Evolutionary conservation across 148 eudicot species (phyloP), one percentile per base, ranked within the genome.

Genomic region (Mesembryanthemum crystallinum): DNA sequence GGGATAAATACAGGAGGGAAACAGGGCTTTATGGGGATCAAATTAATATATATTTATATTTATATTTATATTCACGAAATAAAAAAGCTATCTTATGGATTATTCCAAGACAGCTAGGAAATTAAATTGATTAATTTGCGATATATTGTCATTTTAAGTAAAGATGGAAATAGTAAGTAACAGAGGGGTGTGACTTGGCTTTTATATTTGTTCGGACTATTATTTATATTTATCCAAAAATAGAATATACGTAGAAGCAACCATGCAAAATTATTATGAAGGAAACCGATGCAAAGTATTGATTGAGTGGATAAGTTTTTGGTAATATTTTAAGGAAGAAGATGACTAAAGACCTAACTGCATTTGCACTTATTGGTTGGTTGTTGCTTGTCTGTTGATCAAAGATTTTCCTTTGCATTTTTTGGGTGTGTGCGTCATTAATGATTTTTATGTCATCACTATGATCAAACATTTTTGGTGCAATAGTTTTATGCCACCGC

Each of bases 321-420:
- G 24, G 81, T 65, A 49, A 65, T 72, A 73, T 18, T 55, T 57
- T 42, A 61, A 24, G 33, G 23, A 5, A 35, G 39, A 63, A 58
- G 17, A n/a, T 67, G 74, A 69, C 33, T 61, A 9, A 30, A 9
- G 52, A 43, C 30, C 67, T 29, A 63, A 75, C 66, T 71, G 21
- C 35, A 61, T 60, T 32, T 47, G 65, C 82, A 80, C 75, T 80
- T 75, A 75, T 80, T 76, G 62, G 30, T 39, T 29, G 72, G 72
- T 59, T 24, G 78, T n/a, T n/a, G n/a, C n/a, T 75, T 80, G 75
- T 39, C 70, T 30, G 60, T n/a, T 70, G 62, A 63, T 28, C 23
- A 28, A 27, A 60, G 51, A 39, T n/a, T 47, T 64, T 23, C 43
- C 30, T 79, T 74, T 25, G 5, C 42, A 57, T n/a, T 29, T 58